Evolutionary conservation across 306 rosid species (phyloP), one percentile per base, ranked within the genome.

Genomic region (Prosopis cineraria): DNA sequence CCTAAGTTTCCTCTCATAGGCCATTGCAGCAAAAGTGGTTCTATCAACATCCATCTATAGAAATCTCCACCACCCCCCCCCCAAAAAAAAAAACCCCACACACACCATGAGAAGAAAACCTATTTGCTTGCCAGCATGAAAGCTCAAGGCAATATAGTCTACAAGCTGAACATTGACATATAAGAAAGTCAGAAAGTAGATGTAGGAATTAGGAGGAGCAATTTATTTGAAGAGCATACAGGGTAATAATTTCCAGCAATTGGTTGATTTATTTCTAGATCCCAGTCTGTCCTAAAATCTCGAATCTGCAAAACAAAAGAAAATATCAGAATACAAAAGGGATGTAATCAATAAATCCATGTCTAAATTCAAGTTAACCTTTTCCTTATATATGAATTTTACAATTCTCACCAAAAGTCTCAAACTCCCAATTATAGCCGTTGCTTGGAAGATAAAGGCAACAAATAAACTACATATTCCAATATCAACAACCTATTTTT

Each of bases 191-290:
- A 55, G 53, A 68, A 72, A 48, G 43, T 67, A 24, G 27, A n/a
- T 9, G 30, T 5, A 44, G 30, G 39, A 69, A 63, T 24, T 29
- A 62, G 52, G 56, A 78, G 64, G 56, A 78, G 64, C 63, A 60
- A 22, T 44, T 72, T 44, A 53, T 59, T 75, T 79, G 70, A 76
- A 72, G 72, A 76, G 82, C 88, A 78, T 90, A 93, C 97, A 0
- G 98, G 98, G 66, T 87, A 93, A 85, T 91, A 93, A 86, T 93
- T 93, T 88, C 98, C 97, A 36, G 97, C 93, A 70, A 91, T 79
- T 43, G 97, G 98, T 88, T 93, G 93, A 75, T 87, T 87, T 79
- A 86, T 93, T 90, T 93, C 79, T 64, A 93, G 85, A 64, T 90
- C 88, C 98, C 98, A 93, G 78, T 93, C 97, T 62, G 85, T 78